phyloP scores from a whole-genome alignment of 2,329 filamentous ascomycete genomes.

The Nemania abortiva region DNA sequence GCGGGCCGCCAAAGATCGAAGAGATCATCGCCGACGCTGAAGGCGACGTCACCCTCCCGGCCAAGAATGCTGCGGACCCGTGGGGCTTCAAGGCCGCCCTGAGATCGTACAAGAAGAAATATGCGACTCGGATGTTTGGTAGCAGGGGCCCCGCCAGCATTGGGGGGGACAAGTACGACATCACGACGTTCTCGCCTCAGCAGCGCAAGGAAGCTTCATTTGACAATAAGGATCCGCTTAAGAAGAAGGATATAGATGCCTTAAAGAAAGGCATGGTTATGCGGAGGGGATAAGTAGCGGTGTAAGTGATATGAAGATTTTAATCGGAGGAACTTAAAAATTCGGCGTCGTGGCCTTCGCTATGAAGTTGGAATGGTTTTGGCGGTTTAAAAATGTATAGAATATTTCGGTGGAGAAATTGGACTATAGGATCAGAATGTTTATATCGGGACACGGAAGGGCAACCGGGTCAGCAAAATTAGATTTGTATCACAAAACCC shows the following conservation, averaged over 20 bases:
- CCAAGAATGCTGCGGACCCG: slow-evolving; percentile 42
- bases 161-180: slow-evolving; percentile 56
- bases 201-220: slow-evolving; percentile 52
- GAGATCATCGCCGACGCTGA: slow-evolving; percentile 42
- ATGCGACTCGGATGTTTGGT: background rate
- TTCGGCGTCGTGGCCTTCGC: background rate
- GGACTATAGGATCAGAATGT: background rate
- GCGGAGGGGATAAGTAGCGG: slow-evolving; percentile 23
- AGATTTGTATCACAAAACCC: background rate
- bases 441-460: background rate
- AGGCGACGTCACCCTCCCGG: slow-evolving; percentile 48
- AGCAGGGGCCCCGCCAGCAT: slow-evolving; percentile 39
- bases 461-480: slow-evolving; percentile 1
- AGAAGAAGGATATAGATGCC: slow-evolving; percentile 49
- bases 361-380: background rate
- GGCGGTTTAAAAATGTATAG: background rate
- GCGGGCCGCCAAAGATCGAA: slow-evolving; percentile 46
- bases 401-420: background rate
- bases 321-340: background rate
- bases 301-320: background rate
- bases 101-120: slow-evolving; percentile 44
- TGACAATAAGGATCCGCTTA: slow-evolving; percentile 54
- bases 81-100: slow-evolving; percentile 47
- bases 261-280: slow-evolving; percentile 55
- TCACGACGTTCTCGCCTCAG: slow-evolving; percentile 51